Evolutionary conservation across 2,329 filamentous ascomycete genomes (phyloP).

Genomic region (Cladosporium sp.): DNA sequence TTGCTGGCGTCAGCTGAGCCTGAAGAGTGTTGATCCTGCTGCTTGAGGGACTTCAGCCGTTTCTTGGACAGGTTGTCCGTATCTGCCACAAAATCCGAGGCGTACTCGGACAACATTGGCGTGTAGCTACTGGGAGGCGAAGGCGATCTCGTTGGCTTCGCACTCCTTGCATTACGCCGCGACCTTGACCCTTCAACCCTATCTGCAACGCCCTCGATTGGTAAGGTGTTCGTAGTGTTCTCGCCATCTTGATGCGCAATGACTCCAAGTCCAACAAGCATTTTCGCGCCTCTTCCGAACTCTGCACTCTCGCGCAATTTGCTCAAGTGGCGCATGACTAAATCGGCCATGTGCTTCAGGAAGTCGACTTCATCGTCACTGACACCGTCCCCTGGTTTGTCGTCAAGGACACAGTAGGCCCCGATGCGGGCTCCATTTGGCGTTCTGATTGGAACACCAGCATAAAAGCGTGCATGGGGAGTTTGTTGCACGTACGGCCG

Average conservation of each 20-base stretch:
- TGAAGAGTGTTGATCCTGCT: neutral
- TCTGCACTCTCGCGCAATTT: conserved; percentile 54
- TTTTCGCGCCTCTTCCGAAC: conserved; percentile 16
- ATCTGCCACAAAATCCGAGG: neutral
- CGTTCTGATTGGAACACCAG: conserved; percentile 63
- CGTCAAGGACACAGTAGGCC: conserved; percentile 60
- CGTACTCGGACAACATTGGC: conserved; percentile 1
- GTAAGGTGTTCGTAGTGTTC: neutral
- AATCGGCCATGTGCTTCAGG: conserved; percentile 57
- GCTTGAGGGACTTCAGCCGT: neutral
- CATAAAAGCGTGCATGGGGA: conserved; percentile 50
- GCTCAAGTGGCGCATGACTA: conserved; percentile 64
- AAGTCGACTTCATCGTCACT: conserved; percentile 53
- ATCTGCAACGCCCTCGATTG: neutral
- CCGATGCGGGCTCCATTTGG: conserved; percentile 60
- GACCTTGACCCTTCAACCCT: neutral
- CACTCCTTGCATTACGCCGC: neutral
- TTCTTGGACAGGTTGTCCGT: neutral
- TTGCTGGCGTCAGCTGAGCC: neutral
- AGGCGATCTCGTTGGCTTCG: neutral
- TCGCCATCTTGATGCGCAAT: neutral
- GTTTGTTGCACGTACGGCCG: conserved; percentile 31
- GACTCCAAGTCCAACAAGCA: conserved; percentile 8
- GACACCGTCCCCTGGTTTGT: conserved; percentile 55
- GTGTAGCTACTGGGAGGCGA: neutral